Percentiles rank a stretch among this genome's conserved stretches.
These are phyloP conservation scores for Jamesozyma gamospora DNA, from an alignment of 805 yeast genomes.

Conservation along the genomic window DNA sequence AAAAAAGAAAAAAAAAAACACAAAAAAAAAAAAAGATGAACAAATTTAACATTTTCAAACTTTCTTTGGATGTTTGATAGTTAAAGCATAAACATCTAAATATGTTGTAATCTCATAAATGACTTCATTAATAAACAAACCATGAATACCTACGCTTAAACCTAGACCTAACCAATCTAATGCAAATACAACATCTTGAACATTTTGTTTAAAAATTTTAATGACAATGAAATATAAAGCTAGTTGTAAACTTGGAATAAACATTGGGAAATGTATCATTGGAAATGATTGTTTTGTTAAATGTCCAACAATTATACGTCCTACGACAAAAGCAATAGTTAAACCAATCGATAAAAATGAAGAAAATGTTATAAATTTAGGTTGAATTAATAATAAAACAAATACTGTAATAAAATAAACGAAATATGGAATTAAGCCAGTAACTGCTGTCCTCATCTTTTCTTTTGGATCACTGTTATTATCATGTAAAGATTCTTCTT, in stretches of 20 bases:
- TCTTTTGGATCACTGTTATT: constrained; percentile 10
- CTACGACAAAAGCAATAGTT: constrained; percentile 75
- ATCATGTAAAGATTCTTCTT: constrained; percentile 20
- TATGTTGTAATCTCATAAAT: constrained; percentile 74
- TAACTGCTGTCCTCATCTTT: constrained; percentile 30
- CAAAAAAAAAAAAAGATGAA: too few relatives aligned
- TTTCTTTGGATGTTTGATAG: constrained; percentile 70
- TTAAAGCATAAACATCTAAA: constrained; percentile 77
- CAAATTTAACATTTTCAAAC: too few relatives aligned
- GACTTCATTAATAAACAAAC: constrained; percentile 66
- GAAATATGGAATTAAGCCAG: constrained; percentile 62
- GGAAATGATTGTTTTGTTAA: constrained; percentile 78
- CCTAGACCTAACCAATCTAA: constrained; percentile 60
- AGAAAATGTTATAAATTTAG: constrained; percentile 45
- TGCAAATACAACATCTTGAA: constrained; percentile 37
- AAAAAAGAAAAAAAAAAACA: too few relatives aligned
- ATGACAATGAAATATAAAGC: constrained; percentile 24
- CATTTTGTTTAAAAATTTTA: constrained; percentile 24
- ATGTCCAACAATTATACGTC: constrained; percentile 81
- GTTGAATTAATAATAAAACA: constrained; percentile 39
- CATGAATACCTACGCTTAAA: constrained; percentile 57
- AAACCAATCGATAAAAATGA: constrained; percentile 63
- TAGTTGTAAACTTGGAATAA: constrained; percentile 48
- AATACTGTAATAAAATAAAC: constrained; percentile 44
- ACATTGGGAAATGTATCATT: constrained; percentile 56